Evolutionary conservation across 192 early-diverging fungal genomes (phyloP).

Genomic region (Jimgerdemannia flammicorona): DNA sequence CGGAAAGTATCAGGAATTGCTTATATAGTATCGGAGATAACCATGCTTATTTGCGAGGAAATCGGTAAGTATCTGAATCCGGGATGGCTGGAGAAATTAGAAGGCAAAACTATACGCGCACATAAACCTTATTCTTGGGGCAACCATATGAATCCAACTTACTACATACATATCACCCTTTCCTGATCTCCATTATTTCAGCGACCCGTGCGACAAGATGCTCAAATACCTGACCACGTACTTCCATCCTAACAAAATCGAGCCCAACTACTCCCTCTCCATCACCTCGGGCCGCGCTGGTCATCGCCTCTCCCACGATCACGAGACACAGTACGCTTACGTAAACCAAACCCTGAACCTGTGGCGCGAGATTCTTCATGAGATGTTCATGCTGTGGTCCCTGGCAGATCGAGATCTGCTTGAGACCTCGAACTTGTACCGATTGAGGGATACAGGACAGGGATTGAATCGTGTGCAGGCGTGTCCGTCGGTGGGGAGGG

Average conservation of each 20-base stretch:
- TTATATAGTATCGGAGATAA: slow-evolving; percentile 98
- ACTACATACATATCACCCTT: neutral
- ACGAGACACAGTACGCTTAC: slow-evolving; percentile 91
- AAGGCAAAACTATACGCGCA: neutral
- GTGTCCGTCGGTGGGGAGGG: slow-evolving; percentile 77
- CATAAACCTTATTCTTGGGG: neutral
- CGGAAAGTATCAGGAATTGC: slow-evolving; percentile 76
- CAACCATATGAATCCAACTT: neutral
- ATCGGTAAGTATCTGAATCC: slow-evolving; percentile 43
- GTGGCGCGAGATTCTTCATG: slow-evolving; percentile 95
- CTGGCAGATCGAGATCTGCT: slow-evolving; percentile 89
- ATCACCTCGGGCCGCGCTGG: slow-evolving; percentile 81
- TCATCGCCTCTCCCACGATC: slow-evolving; percentile 88
- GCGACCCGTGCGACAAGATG: slow-evolving; percentile 97
- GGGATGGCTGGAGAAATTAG: neutral
- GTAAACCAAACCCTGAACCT: slow-evolving; percentile 90
- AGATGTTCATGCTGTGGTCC: slow-evolving; percentile 97
- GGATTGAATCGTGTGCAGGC: slow-evolving; percentile 93
- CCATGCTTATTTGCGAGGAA: slow-evolving; percentile 85
- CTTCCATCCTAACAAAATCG: slow-evolving; percentile 63
- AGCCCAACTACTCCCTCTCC: slow-evolving; percentile 67
- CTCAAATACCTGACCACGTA: slow-evolving; percentile 63
- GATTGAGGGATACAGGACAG: slow-evolving; percentile 94
- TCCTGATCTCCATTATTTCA: slow-evolving; percentile 14
- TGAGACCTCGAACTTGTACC: slow-evolving; percentile 64